Base-by-base conservation (phyloP, 2,329 filamentous ascomycete species). In the Aspergillus terreus region DNA sequence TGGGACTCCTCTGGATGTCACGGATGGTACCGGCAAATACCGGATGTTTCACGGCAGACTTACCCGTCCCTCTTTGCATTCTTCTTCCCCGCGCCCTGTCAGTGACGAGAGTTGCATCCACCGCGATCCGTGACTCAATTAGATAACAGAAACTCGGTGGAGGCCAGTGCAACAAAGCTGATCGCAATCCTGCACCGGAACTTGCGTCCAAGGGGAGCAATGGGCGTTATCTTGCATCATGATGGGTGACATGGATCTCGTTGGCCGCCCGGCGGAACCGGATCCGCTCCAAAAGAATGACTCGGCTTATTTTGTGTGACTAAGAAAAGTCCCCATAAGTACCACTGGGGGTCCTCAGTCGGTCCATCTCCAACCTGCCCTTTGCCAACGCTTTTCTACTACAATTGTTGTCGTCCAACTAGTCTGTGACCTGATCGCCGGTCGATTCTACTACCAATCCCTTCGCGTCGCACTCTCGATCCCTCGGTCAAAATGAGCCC, bases 401-500 rank as follows among this genome's bases (percentile, higher is more conserved):
- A 12, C 19, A 42, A 42, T 38, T 38, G 35, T 17, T 12, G 14
- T 12, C 35, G 6, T 15, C n/a, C 35, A 11, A 9, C 27, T 30
- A 30, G 27, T 30, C 7, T 30, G 27, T 30, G 5, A 23, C 35
- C 15, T 17, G 35, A 4, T 38, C 14, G 15, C 15, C 35, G 11
- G 12, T 42, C 23, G 40, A 19, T 21, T 23, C 19, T 6, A 17
- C 21, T n/a, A 25, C 38, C 32, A 14, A n/a, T 48, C 33, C n/a
- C 36, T 15, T 33, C 23, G 25, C 38, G 21, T 40, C 14, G 11
- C 23, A 14, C 23, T 17, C 15, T 14, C 45, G 15, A 41, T 19
- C n/a, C 46, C 17, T 33, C 40, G 43, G 14, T 19, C 11, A 54
- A 46, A 53, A 71, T 70, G 65, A 62, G 63, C 38, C 65, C 64